Evolutionary conservation across 2,329 filamentous ascomycete species (phyloP).

Genomic region (Paecilomyces niveus): DNA sequence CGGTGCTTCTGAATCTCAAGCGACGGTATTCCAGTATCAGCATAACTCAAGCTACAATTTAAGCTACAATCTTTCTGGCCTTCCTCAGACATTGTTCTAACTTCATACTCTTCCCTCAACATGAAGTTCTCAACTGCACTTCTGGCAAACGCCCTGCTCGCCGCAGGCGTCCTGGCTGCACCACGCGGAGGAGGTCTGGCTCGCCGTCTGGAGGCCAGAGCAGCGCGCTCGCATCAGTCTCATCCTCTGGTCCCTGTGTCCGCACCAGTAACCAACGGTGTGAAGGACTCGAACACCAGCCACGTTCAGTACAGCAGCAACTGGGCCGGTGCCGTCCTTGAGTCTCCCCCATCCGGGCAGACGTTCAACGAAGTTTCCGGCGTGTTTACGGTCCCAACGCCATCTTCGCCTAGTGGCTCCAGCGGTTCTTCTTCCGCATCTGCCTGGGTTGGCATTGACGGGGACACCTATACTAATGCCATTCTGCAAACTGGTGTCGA

Average conservation of each 20-base stretch:
- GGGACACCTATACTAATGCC: slow-evolving; percentile 48
- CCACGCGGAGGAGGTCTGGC: slow-evolving; percentile 19
- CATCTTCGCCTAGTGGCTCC: slow-evolving; percentile 34
- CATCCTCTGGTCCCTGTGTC: slow-evolving; percentile 11
- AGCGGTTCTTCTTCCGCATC: slow-evolving; percentile 41
- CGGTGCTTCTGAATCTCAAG: not conserved
- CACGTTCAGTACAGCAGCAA: slow-evolving; percentile 48
- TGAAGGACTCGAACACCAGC: slow-evolving; percentile 22
- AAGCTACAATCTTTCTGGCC: not conserved
- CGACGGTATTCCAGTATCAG: not conserved
- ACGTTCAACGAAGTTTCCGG: slow-evolving; percentile 41
- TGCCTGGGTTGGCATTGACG: slow-evolving; percentile 57
- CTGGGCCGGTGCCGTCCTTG: slow-evolving; percentile 54
- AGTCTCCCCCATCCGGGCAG: slow-evolving; percentile 31
- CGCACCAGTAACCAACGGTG: not conserved
- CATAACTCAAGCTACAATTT: not conserved
- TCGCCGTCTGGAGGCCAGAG: slow-evolving; percentile 22
- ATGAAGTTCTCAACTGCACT: slow-evolving; percentile 22
- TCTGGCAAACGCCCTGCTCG: slow-evolving; percentile 16
- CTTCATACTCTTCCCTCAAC: slow-evolving; percentile 3
- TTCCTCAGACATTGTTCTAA: not conserved
- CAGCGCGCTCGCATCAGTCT: slow-evolving; percentile 17
- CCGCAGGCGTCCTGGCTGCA: slow-evolving; percentile 18
- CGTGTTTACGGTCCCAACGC: slow-evolving; percentile 47
- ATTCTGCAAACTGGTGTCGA: slow-evolving; percentile 55